phyloP scores from a whole-genome alignment of 2,329 filamentous ascomycete species.

The Scedosporium boydii region DNA sequence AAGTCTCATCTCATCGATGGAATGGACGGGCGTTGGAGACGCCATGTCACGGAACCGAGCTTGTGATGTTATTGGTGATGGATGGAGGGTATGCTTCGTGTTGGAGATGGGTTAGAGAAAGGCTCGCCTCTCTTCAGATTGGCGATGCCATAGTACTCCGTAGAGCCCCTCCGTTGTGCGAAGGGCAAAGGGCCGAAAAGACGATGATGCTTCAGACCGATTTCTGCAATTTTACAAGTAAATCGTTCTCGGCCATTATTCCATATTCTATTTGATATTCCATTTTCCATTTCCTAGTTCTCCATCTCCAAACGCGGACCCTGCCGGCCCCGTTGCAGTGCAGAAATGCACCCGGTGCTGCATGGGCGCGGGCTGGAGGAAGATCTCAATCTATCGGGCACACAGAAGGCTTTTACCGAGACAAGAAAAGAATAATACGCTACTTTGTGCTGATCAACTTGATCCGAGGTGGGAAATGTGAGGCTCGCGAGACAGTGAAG shows the following conservation, averaged over 20 bases:
- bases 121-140: background rate
- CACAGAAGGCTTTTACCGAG: background rate
- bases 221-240: no score
- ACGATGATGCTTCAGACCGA: background rate
- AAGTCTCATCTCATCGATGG: no score
- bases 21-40: no score
- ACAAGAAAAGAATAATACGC: background rate
- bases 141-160: background rate
- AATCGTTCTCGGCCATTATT: no score
- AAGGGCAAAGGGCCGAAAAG: background rate
- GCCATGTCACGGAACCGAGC: no score
- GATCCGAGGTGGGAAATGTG: background rate
- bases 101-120: background rate
- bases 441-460: background rate
- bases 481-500: background rate
- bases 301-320: no score
- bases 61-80: no score
- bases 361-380: background rate
- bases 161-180: background rate
- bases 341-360: background rate
- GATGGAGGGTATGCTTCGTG: no score
- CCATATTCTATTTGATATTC: no score
- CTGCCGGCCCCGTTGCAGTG: no score
- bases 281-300: no score
- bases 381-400: constrained; percentile 1